Base-by-base conservation (phyloP, 441 rosid species). In the Mallotus japonicus region DNA sequence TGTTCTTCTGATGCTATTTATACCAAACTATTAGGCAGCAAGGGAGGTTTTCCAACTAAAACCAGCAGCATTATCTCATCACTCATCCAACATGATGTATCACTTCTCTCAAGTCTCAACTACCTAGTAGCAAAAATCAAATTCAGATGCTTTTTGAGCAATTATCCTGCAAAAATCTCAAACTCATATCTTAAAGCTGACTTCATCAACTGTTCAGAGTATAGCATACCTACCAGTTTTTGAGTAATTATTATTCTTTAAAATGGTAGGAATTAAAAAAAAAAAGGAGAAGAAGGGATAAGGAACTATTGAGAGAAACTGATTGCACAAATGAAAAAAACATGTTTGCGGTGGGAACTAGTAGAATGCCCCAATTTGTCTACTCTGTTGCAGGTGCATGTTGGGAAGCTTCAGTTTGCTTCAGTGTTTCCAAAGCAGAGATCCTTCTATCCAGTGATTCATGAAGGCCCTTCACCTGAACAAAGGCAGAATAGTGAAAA, bases 361-460 rank as follows among this genome's bases (percentile, higher is more conserved):
- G 76, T 55, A 61, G 72, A 46, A 70, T 15, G 37, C 77, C 55
- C 55, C 65, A 40, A 61, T 47, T 22, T 68, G 62, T 32, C 83
- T 91, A 88, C 71, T 91, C 88, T 49, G 87, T 74, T 60, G 83
- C 83, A 54, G 87, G 88, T 67, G 73, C 85, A 20, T 82, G 84
- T 64, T 80, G 87, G 64, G 91, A 75, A 77, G 77, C 85, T 81
- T 89, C 93, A 72, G 75, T 77, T 80, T 77, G 88, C 79, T 86
- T 89, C 83, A 88, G 69, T 74, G 80, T 87, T 79, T 91, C 97
- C 79, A 89, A 81, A 54, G 80, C 70, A 61, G 88, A 88, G 77
- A 89, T 83, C 77, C 90, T 83, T 70, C 81, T 79, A 71, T 91
- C 92, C 69, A 91, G 75, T 9, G 92, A 84, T 55, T 85, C 90